A percentile compares a stretch with the other conserved stretches of the same genome.
Conservation (phyloP, 176 grass and related monocot species). For the Triticum urartu region DNA sequence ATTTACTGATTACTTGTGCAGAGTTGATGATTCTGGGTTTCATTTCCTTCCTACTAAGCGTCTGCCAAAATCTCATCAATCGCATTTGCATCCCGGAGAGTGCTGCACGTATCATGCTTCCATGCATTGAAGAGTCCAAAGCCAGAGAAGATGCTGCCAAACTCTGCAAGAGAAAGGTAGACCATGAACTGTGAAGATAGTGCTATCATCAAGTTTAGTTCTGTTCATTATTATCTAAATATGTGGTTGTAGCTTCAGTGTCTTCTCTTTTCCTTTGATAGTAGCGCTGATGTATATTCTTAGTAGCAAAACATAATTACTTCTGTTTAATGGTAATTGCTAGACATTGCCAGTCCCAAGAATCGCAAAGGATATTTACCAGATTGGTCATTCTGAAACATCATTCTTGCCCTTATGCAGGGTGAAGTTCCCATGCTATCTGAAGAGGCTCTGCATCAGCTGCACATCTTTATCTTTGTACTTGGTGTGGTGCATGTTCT, state of each 20-base stretch:
- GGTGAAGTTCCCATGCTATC: conserved; percentile 63
- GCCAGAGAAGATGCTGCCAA: conserved; percentile 24
- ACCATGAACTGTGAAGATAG: background rate
- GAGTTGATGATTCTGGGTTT: conserved; percentile 79
- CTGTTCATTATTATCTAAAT: background rate
- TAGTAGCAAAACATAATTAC: background rate
- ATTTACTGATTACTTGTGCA: conserved; percentile 27
- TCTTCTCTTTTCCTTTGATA: background rate
- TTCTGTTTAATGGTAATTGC: background rate
- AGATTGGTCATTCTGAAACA: background rate
- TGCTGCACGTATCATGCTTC: conserved; percentile 42
- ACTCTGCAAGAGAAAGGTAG: conserved; percentile 42
- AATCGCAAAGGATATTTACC: background rate
- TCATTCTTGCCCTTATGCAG: conserved; percentile 29
- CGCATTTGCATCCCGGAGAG: conserved; percentile 52
- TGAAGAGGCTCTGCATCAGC: conserved; percentile 61
- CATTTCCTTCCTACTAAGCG: conserved; percentile 68
- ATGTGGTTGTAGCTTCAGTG: background rate
- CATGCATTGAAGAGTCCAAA: conserved; percentile 42
- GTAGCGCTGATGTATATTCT: background rate
- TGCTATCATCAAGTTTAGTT: background rate
- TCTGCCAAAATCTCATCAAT: conserved; percentile 53
- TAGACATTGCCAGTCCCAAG: background rate
- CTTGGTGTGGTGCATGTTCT: conserved; percentile 63
- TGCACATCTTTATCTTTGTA: conserved; percentile 79